Conservation (phyloP, 192 early-diverging fungal genomes). For the Podila verticillata region DNA sequence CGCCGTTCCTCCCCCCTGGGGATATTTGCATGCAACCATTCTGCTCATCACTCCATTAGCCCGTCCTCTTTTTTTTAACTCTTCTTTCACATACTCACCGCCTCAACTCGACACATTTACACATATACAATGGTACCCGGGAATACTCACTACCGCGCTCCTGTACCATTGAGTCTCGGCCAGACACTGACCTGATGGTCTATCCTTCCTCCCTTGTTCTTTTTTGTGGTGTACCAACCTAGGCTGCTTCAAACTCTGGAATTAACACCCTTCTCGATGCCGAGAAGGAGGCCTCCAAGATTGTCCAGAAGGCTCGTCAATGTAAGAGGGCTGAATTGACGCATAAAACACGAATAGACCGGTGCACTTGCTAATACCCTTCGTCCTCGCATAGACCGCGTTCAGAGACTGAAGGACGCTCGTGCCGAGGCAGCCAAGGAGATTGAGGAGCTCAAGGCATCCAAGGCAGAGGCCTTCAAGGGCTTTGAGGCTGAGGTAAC, state of each 20-base stretch:
- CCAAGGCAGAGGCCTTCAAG: conserved; percentile 86
- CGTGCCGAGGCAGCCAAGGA: conserved; percentile 93
- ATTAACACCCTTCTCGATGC: conserved; percentile 97
- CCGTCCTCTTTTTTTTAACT: no score
- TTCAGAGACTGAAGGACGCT: conserved; percentile 94
- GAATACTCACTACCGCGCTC: not conserved
- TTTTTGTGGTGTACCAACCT: not conserved
- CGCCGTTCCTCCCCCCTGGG: no score
- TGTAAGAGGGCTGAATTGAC: conserved; percentile 63
- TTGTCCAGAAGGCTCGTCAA: conserved; percentile 90
- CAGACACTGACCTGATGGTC: not conserved
- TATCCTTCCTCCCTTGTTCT: not conserved
- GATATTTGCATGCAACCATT: no score
- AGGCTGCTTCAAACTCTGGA: conserved; percentile 77
- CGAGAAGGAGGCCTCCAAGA: conserved; percentile 94
- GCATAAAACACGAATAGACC: not conserved
- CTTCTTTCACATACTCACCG: no score
- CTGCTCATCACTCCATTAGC: no score
- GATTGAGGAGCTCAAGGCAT: conserved; percentile 84
- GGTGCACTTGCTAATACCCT: not conserved
- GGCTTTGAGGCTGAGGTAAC: conserved; percentile 75
- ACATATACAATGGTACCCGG: no score
- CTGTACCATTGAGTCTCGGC: not conserved
- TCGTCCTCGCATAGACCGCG: conserved; percentile 69
- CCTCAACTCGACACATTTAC: no score